These are phyloP conservation scores for Plasmodium knowlesi DNA, from an alignment of 169 alveolate species.

Conservation along the genomic window DNA sequence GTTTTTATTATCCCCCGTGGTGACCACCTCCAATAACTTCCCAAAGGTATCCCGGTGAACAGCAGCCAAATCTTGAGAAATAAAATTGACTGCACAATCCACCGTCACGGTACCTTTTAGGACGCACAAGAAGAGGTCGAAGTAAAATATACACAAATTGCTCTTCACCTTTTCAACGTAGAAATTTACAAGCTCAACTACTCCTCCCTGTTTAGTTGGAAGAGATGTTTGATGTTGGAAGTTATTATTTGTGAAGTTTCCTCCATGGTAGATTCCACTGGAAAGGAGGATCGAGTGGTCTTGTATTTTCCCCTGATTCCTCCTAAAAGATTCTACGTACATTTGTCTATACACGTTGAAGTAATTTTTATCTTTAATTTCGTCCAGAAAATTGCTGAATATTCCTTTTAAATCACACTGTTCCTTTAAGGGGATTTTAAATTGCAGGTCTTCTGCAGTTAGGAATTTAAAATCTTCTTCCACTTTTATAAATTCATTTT, in stretches of 20 bases:
- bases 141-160: slow-evolving; percentile 29
- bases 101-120: slow-evolving; percentile 14
- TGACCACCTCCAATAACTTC: neutral
- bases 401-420: slow-evolving; percentile 21
- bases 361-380: slow-evolving; percentile 21
- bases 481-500: slow-evolving; percentile 9
- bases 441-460: slow-evolving; percentile 11
- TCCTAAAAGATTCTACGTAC: slow-evolving; percentile 13
- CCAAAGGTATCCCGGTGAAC: neutral
- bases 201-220: neutral
- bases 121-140: slow-evolving; percentile 37
- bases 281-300: neutral
- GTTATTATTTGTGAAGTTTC: neutral
- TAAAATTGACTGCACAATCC: slow-evolving; percentile 19
- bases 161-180: slow-evolving; percentile 8
- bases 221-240: neutral
- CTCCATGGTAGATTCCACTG: neutral
- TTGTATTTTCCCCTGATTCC: slow-evolving; percentile 21
- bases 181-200: neutral
- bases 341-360: neutral
- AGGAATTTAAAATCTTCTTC: slow-evolving; percentile 32
- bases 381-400: neutral
- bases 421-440: slow-evolving; percentile 36
- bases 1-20: neutral
- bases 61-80: slow-evolving; percentile 1